Evolutionary conservation across 139 green algal species (phyloP), one percentile per base, ranked within the genome.

Genomic region (Pycnococcus provasolii): DNA sequence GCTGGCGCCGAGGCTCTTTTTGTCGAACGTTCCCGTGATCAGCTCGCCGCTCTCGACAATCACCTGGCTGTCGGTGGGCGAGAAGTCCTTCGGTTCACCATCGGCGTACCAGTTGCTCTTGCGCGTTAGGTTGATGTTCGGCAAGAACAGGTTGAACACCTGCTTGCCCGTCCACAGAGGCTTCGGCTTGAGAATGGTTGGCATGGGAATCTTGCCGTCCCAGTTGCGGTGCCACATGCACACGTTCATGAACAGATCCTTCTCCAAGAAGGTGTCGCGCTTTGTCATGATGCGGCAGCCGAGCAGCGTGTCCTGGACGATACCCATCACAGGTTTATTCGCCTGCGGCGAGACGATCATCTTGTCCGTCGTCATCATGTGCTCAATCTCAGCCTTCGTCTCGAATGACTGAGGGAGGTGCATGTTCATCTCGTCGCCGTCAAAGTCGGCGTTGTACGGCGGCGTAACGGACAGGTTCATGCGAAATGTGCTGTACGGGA

Each of bases 391-490:
- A 1, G 93, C 89, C 1, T 86, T 83, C 43, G 88, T 91, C 81
- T 97, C 91, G 37, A 90, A 88, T 15, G 80, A 87, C 80, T 96
- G 92, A 45, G 87, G 87, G 43, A 98, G 84, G 80, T 99, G 94
- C 94, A 99, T 97, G 88, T 99, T 99, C 94, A 99, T 99, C 82
- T 99, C 94, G 72, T 99, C 94, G 26, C 94, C 94, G 68, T 99
- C 94, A 79, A 99, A 99, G 76, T 99, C 94, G 58, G 94, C 94
- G 79, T 99, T 99, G 88, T 99, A 99, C n/a, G 94, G 93, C 45
- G 87, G 90, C 2, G 94, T 99, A 52, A 99, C 94, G 5, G 81
- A 86, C 26, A 98, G 82, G 79, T 96, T 96, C 45, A 96, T 79
- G 11, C 90, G 79, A 73, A 91, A 94, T 41, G 80, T 86, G 41